Percentiles rank a stretch among this genome's conserved stretches.
These are phyloP conservation scores for Quercus aquifolioides DNA, from an alignment of 306 rosid genomes.

Conservation along the genomic window DNA sequence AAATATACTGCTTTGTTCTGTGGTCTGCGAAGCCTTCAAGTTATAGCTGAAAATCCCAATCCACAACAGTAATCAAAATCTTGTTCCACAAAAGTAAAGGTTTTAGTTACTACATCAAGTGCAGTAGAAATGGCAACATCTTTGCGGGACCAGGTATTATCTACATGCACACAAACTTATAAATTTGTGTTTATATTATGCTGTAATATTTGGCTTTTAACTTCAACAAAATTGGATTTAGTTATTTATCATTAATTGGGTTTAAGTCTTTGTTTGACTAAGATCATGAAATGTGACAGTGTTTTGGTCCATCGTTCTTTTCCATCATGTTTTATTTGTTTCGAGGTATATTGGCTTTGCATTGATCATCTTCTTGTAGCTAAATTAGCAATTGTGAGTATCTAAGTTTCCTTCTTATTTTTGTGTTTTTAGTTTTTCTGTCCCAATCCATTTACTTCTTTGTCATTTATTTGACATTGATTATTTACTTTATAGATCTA, in stretches of 20 bases:
- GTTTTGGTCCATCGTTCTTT: neutral
- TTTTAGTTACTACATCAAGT: constrained; percentile 33
- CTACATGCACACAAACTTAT: neutral
- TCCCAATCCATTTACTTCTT: neutral
- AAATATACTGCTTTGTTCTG: constrained; percentile 22
- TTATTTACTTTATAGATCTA: neutral
- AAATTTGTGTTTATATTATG: no score
- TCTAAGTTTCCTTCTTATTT: no score
- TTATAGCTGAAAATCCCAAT: constrained; percentile 53
- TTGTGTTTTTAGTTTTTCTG: no score
- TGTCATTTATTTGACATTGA: constrained; percentile 10
- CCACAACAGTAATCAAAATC: constrained; percentile 23
- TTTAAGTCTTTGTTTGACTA: neutral
- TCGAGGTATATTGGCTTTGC: constrained; percentile 86
- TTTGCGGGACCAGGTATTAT: constrained; percentile 70
- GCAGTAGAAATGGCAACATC: constrained; percentile 31
- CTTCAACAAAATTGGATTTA: neutral
- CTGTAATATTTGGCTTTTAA: no score
- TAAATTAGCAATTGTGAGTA: constrained; percentile 77
- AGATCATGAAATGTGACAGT: neutral
- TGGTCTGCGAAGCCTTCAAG: constrained; percentile 56
- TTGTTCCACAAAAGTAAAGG: constrained; percentile 33
- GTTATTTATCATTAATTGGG: neutral
- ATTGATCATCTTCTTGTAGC: constrained; percentile 81
- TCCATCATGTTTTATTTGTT: constrained; percentile 25